A percentile compares a stretch with the other conserved stretches of the same genome.
phyloP scores from a whole-genome alignment of 73 alveolate genomes.

The Paramecium primaurelia region DNA sequence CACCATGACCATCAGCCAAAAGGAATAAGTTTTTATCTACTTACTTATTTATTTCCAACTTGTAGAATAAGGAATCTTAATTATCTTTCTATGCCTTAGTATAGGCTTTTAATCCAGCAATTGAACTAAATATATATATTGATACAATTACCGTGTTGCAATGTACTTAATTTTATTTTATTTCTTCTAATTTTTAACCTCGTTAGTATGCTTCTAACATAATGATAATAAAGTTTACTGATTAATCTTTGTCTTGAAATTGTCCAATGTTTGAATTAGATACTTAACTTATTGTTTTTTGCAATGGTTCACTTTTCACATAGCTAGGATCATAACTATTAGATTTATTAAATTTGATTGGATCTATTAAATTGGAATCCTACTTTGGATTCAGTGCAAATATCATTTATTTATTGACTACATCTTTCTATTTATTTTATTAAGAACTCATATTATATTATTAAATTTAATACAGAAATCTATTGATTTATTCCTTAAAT shows the following conservation, averaged over 20 bases:
- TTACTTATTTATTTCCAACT: neutral
- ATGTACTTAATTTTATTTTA: neutral
- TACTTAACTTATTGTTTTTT: neutral
- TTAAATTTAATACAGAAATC: neutral
- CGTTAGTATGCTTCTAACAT: neutral
- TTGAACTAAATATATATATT: neutral
- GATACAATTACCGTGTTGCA: neutral
- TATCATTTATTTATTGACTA: neutral
- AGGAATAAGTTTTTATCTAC: neutral
- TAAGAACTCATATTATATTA: neutral
- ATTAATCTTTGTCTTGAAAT: neutral
- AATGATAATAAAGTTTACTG: neutral
- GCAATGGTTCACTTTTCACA: neutral
- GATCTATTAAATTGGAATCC: neutral
- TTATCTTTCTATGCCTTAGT: neutral
- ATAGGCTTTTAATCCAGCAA: neutral
- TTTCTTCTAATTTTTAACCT: neutral
- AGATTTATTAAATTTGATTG: neutral
- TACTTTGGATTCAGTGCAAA: neutral
- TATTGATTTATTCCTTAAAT: neutral
- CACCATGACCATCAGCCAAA: neutral
- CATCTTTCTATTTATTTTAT: neutral
- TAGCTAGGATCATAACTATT: neutral
- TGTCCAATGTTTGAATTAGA: neutral
- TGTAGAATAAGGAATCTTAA: neutral